Conservation (phyloP, 75 land plant genomes). For the Selaginella tamariscina region DNA sequence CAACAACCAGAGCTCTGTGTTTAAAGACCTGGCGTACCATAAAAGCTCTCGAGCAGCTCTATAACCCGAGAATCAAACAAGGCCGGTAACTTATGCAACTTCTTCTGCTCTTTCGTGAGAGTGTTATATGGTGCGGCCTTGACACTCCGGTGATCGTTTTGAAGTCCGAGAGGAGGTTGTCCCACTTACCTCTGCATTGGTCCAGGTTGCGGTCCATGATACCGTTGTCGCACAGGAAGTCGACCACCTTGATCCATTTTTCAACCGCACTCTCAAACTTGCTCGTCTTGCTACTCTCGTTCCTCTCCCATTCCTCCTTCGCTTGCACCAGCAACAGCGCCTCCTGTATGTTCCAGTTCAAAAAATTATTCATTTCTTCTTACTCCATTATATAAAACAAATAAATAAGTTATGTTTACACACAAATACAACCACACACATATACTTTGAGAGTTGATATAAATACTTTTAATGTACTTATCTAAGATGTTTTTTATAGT, state of each 20-base stretch:
- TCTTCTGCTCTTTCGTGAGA: conserved; percentile 1
- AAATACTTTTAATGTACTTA: no score
- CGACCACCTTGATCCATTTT: conserved; percentile 4
- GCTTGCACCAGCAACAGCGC: conserved; percentile 8
- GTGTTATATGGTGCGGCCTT: not conserved
- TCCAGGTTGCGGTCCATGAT: conserved; percentile 6
- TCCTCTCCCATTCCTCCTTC: conserved; percentile 6
- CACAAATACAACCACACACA: no score
- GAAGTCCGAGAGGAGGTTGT: not conserved
- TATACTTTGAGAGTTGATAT: no score
- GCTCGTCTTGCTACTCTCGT: not conserved
- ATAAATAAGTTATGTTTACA: no score
- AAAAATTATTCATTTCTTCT: no score
- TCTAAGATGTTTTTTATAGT: no score
- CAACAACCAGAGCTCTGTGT: no score
- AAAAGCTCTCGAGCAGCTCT: not conserved
- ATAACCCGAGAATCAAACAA: not conserved
- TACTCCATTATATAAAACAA: no score
- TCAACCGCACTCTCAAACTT: not conserved
- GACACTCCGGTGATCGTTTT: not conserved
- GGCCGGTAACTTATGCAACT: not conserved
- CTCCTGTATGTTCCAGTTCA: conserved; percentile 10
- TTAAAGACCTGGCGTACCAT: no score
- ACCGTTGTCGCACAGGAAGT: not conserved
- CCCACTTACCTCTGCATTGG: conserved; percentile 4